A percentile compares a stretch with the other conserved stretches of the same genome.
phyloP scores from a whole-genome alignment of 805 yeast species.

The Naumovozyma castellii region DNA sequence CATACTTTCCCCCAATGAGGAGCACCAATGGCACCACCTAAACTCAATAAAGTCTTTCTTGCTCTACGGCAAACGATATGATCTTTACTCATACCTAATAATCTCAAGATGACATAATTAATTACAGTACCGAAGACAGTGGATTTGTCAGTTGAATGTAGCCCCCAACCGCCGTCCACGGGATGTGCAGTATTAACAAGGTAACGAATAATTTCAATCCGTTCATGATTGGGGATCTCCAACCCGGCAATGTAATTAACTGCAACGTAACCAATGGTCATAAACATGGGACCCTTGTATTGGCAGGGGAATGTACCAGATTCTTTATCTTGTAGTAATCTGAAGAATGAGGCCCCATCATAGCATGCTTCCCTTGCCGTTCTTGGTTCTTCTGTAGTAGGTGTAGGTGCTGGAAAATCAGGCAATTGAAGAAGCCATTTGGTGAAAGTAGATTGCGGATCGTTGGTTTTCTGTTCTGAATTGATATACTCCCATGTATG shows the following conservation, averaged over 20 bases:
- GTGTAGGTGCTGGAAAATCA: slow-evolving; percentile 29
- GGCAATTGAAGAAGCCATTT: slow-evolving; percentile 44
- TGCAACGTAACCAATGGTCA: slow-evolving; percentile 81
- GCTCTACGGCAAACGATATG: slow-evolving; percentile 79
- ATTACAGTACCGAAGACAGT: slow-evolving; percentile 92
- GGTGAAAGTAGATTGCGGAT: slow-evolving; percentile 46
- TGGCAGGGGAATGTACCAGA: slow-evolving; percentile 88
- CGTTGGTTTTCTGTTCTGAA: slow-evolving; percentile 31
- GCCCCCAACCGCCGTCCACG: slow-evolving; percentile 99
- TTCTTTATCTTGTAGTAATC: slow-evolving; percentile 57
- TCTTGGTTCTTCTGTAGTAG: not conserved
- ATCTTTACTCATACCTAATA: slow-evolving; percentile 63
- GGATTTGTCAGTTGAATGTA: slow-evolving; percentile 83
- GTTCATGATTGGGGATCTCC: slow-evolving; percentile 56
- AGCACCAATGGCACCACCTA: slow-evolving; percentile 83
- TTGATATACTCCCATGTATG: slow-evolving; percentile 69
- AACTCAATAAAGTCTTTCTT: slow-evolving; percentile 49
- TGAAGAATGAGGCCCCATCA: slow-evolving; percentile 66
- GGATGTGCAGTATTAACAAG: slow-evolving; percentile 90
- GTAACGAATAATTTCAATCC: slow-evolving; percentile 69
- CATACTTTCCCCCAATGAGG: slow-evolving; percentile 99
- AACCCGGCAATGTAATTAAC: slow-evolving; percentile 61
- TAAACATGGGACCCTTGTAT: slow-evolving; percentile 96
- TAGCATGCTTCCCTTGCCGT: slow-evolving; percentile 50
- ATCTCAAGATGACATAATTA: slow-evolving; percentile 72